phyloP scores from a whole-genome alignment of 1,284 basidiomycete genomes.

The Apiotrichum gamsii region DNA sequence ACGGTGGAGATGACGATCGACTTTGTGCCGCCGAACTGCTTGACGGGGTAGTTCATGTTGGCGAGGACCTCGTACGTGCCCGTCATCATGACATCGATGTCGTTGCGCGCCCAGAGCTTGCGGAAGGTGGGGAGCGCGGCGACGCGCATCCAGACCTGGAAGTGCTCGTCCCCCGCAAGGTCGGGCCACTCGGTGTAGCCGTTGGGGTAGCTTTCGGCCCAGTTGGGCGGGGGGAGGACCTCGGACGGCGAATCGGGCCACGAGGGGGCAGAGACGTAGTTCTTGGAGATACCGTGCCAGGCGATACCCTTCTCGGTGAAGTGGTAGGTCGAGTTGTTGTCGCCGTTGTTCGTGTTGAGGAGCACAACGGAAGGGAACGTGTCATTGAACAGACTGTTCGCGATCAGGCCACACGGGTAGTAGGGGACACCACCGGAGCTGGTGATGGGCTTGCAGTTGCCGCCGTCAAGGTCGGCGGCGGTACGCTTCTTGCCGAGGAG shows the following conservation, averaged over 20 bases:
- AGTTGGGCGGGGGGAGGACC: conserved; percentile 90
- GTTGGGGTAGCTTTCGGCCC: conserved; percentile 64
- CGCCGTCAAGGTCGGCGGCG: conserved; percentile 55
- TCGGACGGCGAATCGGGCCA: conserved; percentile 53
- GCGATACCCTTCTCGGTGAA: conserved; percentile 81
- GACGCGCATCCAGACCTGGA: conserved; percentile 99
- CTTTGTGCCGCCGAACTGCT: conserved; percentile 88
- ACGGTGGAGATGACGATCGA: conserved; percentile 94
- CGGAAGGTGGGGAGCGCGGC: conserved; percentile 94
- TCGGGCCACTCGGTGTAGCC: conserved; percentile 77
- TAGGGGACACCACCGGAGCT: conserved; percentile 55
- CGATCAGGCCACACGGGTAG: conserved; percentile 96
- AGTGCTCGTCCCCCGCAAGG: conserved; percentile 76
- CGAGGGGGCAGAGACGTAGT: conserved; percentile 60
- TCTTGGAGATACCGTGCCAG: conserved; percentile 88
- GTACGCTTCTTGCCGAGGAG: conserved; percentile 61
- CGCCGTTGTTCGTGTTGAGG: conserved; percentile 53
- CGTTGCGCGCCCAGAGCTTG: conserved; percentile 90
- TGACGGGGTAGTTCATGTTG: conserved; percentile 88
- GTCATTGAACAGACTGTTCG: conserved; percentile 97
- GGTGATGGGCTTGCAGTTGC: conserved; percentile 86
- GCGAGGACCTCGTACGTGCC: conserved; percentile 74
- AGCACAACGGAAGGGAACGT: conserved; percentile 65
- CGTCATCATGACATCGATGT: conserved; percentile 61
- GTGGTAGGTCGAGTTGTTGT: conserved; percentile 56